Evolutionary conservation across 2,329 filamentous ascomycete genomes (phyloP), one percentile per base, ranked within the genome.

Genomic region (Myriosclerotinia duriaeana): DNA sequence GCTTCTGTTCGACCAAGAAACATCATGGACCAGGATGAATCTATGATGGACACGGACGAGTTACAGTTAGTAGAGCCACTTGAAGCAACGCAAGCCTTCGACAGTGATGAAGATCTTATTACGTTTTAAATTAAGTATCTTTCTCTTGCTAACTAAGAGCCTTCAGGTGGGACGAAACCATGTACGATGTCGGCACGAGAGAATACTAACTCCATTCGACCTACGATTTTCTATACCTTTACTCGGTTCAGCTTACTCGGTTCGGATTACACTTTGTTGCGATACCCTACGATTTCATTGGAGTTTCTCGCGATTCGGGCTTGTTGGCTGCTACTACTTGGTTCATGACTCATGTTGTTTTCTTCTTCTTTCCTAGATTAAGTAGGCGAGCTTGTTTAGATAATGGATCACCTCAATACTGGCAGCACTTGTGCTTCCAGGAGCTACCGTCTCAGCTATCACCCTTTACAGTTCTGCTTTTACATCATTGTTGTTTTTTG

Each of bases 41-140:
- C 63, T 36, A 65, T 67, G 40, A 71, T 73, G 71, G 72, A 72
- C 34, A 66, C 70, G 36, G 73, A 74, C 60, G 72, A 74, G 63
- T 63, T 74, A 58, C 72, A 74, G 56, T 65, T 6, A 65, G 64
- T 65, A 12, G 8, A 26, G 15, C 7, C 46, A 50, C 15, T 14
- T 42, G 9, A n/a, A 26, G 36, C n/a, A 48, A 15, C n/a, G 30
- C 56, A 36, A 22, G n/a, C 9, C 34, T 48, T 17, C 36, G 34
- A 50, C 26, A 56, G 26, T 40, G 40, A 36, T 8, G 30, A 26
- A 2, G 42, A 58, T 22, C 20, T 52, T 26, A 42, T 34, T 6
- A 26, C 30, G 36, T 38, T 53, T 46, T 15, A 50, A 9, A 34
- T n/a, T 56, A 11, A 20, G 30, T 17, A 14, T 12, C 8, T 36